A percentile compares a stretch with the other conserved stretches of the same genome.
These are phyloP conservation scores for Takashimella tepidaria DNA, from an alignment of 1,284 basidiomycete species.

Conservation along the genomic window DNA sequence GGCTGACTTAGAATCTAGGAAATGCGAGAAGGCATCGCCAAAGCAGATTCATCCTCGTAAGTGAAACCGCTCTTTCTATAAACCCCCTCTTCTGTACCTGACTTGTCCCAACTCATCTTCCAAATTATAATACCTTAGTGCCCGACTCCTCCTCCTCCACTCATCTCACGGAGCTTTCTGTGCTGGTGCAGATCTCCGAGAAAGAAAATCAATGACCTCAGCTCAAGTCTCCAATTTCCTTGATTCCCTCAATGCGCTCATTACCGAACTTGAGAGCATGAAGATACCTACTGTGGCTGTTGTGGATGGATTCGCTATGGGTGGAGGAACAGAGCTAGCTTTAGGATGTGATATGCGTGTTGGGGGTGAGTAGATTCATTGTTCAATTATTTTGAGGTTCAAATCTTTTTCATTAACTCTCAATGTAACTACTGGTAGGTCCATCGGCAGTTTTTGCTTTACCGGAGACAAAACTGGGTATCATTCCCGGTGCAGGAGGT, in stretches of 20 bases:
- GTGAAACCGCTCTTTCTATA: slow-evolving; percentile 41
- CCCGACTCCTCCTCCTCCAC: slow-evolving; percentile 71
- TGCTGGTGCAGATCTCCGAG: slow-evolving; percentile 84
- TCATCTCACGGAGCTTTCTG: slow-evolving; percentile 75
- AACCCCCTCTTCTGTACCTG: slow-evolving; percentile 1
- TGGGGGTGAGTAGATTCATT: slow-evolving; percentile 68
- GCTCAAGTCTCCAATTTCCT: slow-evolving; percentile 74
- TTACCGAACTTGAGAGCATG: slow-evolving; percentile 69
- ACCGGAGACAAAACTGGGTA: slow-evolving; percentile 78
- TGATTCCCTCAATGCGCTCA: slow-evolving; percentile 63
- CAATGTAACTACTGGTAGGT: background rate
- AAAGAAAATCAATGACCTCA: slow-evolving; percentile 74
- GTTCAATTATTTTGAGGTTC: no score
- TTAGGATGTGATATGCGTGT: slow-evolving; percentile 84
- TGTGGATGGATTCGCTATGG: slow-evolving; percentile 86
- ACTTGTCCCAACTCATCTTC: slow-evolving; percentile 6
- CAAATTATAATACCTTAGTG: no score
- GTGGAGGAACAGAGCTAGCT: slow-evolving; percentile 81
- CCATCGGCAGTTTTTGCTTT: slow-evolving; percentile 54
- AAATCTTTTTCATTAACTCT: no score
- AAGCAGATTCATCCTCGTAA: slow-evolving; percentile 44
- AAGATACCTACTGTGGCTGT: slow-evolving; percentile 86
- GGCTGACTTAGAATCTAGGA: slow-evolving; percentile 53
- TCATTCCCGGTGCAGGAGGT: slow-evolving; percentile 93
- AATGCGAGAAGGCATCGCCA: slow-evolving; percentile 63